Conservation (phyloP, 1,284 basidiomycete genomes). For the Phylloboletellus chloephorus region DNA sequence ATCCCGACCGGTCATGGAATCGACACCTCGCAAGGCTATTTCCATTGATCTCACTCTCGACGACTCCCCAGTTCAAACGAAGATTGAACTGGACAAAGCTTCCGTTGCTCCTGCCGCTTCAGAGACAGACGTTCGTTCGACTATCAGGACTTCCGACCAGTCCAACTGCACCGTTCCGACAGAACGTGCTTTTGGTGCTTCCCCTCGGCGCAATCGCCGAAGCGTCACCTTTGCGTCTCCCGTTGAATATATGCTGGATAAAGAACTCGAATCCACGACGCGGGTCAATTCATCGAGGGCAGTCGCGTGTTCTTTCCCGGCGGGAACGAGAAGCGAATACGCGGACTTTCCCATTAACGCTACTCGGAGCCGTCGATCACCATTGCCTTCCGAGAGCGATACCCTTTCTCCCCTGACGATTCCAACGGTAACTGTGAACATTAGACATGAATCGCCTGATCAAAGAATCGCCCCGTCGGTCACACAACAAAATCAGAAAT, state of each 20-base stretch:
- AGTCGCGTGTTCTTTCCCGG: conserved; percentile 1
- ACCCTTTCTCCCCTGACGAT: conserved; percentile 19
- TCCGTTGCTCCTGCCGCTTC: neutral
- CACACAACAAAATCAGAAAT: conserved; percentile 3
- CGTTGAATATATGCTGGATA: conserved; percentile 14
- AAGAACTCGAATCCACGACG: conserved; percentile 1
- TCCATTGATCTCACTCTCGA: conserved; percentile 30
- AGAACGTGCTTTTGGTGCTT: neutral
- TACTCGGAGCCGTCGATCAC: conserved; percentile 1
- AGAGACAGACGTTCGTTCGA: neutral
- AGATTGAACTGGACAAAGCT: neutral
- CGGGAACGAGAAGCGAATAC: neutral
- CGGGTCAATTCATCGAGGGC: conserved; percentile 8
- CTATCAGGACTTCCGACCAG: neutral
- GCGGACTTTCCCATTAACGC: neutral
- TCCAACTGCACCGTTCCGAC: neutral
- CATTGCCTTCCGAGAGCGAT: conserved; percentile 6
- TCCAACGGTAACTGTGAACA: conserved; percentile 1
- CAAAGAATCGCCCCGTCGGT: neutral
- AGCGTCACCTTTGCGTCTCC: conserved; percentile 32
- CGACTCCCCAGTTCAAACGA: conserved; percentile 13
- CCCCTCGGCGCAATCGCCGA: conserved; percentile 14
- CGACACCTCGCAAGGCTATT: conserved; percentile 9
- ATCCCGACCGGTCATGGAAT: conserved; percentile 4
- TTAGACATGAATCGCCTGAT: conserved; percentile 2